phyloP scores from a whole-genome alignment of 257 asterid genomes.

The Solanum neorickii region DNA sequence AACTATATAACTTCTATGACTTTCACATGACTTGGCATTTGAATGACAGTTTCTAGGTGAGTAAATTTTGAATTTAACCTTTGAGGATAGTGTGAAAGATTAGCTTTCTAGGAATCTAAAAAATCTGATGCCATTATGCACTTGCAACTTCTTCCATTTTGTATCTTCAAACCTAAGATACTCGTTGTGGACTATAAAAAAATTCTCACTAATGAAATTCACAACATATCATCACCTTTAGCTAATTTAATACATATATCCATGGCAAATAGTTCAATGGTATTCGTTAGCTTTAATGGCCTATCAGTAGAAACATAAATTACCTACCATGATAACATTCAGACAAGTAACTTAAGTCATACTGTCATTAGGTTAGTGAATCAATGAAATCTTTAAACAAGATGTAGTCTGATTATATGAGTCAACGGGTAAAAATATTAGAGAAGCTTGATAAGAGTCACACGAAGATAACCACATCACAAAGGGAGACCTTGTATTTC shows the following conservation, averaged over 20 bases:
- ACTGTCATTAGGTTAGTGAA: background rate
- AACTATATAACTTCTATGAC: background rate
- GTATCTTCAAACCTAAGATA: no score
- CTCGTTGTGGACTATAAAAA: no score
- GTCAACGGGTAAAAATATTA: background rate
- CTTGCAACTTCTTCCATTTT: no score
- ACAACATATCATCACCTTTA: no score
- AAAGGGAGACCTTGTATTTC: conserved; percentile 58
- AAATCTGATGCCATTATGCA: background rate
- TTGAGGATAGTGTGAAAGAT: background rate
- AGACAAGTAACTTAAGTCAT: background rate
- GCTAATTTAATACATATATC: no score
- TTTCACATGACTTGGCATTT: background rate
- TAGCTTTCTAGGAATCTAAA: background rate
- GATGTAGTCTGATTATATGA: background rate
- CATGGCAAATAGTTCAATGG: background rate
- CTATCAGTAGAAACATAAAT: background rate
- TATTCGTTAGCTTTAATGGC: background rate
- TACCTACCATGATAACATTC: background rate
- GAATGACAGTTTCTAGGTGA: conserved; percentile 48
- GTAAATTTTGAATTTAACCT: background rate
- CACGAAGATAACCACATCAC: conserved; percentile 54
- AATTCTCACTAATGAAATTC: background rate
- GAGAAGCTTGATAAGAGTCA: no score
- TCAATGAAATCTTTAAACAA: background rate